Evolutionary conservation across 257 asterid genomes (phyloP).

Genomic region (Primulina huaijiensis): DNA sequence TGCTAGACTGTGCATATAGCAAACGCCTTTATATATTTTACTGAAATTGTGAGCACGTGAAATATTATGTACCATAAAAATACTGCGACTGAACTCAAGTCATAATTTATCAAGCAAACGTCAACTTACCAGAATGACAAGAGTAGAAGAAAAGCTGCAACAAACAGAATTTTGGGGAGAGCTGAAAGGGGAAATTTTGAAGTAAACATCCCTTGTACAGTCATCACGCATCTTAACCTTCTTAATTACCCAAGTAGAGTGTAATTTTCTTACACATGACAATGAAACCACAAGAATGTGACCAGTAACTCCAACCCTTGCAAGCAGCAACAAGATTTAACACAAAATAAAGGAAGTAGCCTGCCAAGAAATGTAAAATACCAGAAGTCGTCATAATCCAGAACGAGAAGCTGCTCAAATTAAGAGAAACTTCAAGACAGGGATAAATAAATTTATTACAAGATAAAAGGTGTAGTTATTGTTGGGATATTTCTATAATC

Average conservation of each 20-base stretch:
- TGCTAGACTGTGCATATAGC: neutral
- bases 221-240: slow-evolving; percentile 13
- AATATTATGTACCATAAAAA: slow-evolving; percentile 6
- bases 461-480: neutral
- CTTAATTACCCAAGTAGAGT: slow-evolving; percentile 5
- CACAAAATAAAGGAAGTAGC: slow-evolving; percentile 73
- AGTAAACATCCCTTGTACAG: slow-evolving; percentile 22
- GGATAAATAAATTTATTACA: neutral
- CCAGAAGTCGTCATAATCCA: slow-evolving; percentile 23
- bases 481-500: slow-evolving; percentile 12
- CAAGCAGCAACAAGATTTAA: slow-evolving; percentile 82
- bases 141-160: slow-evolving; percentile 86
- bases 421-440: slow-evolving; percentile 22
- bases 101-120: slow-evolving; percentile 18
- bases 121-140: slow-evolving; percentile 81
- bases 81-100: neutral
- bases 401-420: slow-evolving; percentile 15
- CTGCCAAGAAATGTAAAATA: slow-evolving; percentile 48
- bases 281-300: slow-evolving; percentile 78
- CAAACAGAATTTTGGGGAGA: slow-evolving; percentile 67
- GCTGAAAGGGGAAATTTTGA: slow-evolving; percentile 54
- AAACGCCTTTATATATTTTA: neutral
- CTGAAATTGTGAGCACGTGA: slow-evolving; percentile 3
- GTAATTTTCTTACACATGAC: slow-evolving; percentile 68
- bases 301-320: slow-evolving; percentile 88